Evolutionary conservation across 768 basidiomycete genomes (phyloP).

Genomic region (Hortiboletus campestris): DNA sequence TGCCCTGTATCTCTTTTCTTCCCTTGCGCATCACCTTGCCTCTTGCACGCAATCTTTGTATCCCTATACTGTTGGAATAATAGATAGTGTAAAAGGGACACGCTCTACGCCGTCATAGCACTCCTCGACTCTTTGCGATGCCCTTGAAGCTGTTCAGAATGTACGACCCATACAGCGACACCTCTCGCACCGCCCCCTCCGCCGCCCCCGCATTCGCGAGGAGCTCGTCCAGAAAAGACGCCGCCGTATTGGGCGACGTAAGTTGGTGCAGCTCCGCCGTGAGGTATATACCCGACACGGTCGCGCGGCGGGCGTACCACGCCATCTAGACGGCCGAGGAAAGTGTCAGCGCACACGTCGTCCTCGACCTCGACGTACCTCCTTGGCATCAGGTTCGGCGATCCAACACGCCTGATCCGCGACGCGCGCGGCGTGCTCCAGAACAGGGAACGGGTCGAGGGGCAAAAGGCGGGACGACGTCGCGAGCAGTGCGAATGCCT

Average conservation of each 20-base stretch:
- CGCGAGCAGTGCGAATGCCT: conserved; percentile 75
- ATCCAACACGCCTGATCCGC: conserved; percentile 72
- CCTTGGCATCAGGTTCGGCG: conserved; percentile 50
- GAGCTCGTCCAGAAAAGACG: conserved; percentile 63
- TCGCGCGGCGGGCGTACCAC: conserved; percentile 71
- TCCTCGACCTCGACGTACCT: conserved; percentile 41
- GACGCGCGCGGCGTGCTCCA: conserved; percentile 58
- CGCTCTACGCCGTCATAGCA: conserved; percentile 36
- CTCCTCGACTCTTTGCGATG: conserved; percentile 66
- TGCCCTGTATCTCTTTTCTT: too few relatives aligned
- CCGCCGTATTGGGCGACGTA: conserved; percentile 68
- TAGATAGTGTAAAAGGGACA: conserved; percentile 10
- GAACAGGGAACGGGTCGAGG: conserved; percentile 57
- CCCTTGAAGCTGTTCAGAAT: conserved; percentile 68
- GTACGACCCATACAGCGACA: conserved; percentile 55
- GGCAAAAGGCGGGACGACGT: conserved; percentile 49
- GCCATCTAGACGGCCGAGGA: conserved; percentile 43
- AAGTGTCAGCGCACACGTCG: background rate
- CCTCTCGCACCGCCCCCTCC: conserved; percentile 50
- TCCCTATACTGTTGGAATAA: conserved; percentile 14
- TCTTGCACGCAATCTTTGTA: conserved; percentile 19
- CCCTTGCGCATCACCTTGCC: background rate
- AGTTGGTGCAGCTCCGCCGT: conserved; percentile 84
- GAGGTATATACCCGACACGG: conserved; percentile 65
- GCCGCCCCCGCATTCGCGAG: conserved; percentile 48